phyloP scores from a whole-genome alignment of 1,284 basidiomycete species.

The Dichomitus squalens region DNA sequence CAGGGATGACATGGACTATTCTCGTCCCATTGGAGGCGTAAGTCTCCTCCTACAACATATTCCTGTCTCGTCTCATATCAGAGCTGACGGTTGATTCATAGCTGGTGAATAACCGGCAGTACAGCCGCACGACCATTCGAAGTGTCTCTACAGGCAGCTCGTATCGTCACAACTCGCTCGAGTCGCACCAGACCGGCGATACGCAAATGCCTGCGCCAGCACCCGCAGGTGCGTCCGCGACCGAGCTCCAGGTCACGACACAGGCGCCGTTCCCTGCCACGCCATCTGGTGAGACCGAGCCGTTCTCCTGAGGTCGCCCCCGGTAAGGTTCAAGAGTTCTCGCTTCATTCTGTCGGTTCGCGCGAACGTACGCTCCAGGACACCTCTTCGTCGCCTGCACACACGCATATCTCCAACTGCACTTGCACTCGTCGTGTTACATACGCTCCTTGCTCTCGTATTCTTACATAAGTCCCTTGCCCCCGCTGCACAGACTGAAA shows the following conservation, averaged over 20 bases:
- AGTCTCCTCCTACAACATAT: constrained; percentile 20
- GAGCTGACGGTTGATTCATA: constrained; percentile 21
- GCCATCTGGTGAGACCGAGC: too few species aligned
- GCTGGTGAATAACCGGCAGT: constrained; percentile 41
- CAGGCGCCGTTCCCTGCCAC: background rate
- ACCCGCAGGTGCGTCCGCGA: background rate
- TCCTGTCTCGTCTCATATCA: background rate
- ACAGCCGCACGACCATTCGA: constrained; percentile 42
- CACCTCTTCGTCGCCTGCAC: too few species aligned
- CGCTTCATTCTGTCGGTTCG: too few species aligned
- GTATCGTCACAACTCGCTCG: constrained; percentile 8
- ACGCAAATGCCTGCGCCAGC: background rate
- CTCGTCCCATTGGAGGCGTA: constrained; percentile 45
- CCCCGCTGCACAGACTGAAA: too few species aligned
- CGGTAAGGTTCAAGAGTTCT: too few species aligned
- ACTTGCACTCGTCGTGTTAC: too few species aligned
- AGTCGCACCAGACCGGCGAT: constrained; percentile 10
- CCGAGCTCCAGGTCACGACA: background rate
- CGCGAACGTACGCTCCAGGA: too few species aligned
- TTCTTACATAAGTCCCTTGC: too few species aligned
- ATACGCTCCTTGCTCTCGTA: too few species aligned
- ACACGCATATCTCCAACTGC: too few species aligned
- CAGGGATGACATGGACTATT: constrained; percentile 47
- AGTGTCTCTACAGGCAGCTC: constrained; percentile 26
- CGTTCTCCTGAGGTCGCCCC: too few species aligned